phyloP scores from a whole-genome alignment of 768 basidiomycete species.

The Auricularia heimuer region DNA sequence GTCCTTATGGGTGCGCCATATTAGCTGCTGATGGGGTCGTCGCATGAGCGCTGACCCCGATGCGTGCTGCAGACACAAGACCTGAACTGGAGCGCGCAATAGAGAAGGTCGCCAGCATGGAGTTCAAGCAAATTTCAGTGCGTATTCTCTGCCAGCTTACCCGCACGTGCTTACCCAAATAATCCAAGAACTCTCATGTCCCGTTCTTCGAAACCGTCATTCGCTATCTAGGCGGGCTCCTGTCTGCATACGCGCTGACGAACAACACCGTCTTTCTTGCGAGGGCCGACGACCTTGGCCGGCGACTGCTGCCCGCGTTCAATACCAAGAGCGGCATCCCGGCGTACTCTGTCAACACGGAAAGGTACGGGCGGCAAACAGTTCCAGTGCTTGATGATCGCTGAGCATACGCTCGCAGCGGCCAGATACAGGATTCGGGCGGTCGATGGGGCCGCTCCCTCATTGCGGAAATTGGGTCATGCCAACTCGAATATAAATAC shows the following conservation, averaged over 20 bases:
- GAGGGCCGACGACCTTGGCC: slow-evolving; percentile 70
- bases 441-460: slow-evolving; percentile 4
- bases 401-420: slow-evolving; percentile 29
- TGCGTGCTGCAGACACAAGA: background rate
- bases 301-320: slow-evolving; percentile 64
- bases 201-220: slow-evolving; percentile 84
- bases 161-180: background rate
- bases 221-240: slow-evolving; percentile 79
- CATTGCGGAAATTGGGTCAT: slow-evolving; percentile 66
- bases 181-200: slow-evolving; percentile 19
- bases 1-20: slow-evolving; percentile 56
- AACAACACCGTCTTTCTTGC: slow-evolving; percentile 49
- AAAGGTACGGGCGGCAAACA: slow-evolving; percentile 34
- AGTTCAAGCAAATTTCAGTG: slow-evolving; percentile 32
- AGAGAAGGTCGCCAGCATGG: slow-evolving; percentile 36
- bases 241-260: slow-evolving; percentile 75
- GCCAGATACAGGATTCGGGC: slow-evolving; percentile 18
- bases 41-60: background rate
- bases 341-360: slow-evolving; percentile 56
- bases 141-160: background rate
- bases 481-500: slow-evolving; percentile 80
- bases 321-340: slow-evolving; percentile 63
- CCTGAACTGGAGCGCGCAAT: slow-evolving; percentile 60
- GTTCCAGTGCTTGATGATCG: slow-evolving; percentile 19
- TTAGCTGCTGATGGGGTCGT: background rate